Evolutionary conservation across 495 filamentous ascomycete species (phyloP).

Genomic region (Rhypophila decipiens): DNA sequence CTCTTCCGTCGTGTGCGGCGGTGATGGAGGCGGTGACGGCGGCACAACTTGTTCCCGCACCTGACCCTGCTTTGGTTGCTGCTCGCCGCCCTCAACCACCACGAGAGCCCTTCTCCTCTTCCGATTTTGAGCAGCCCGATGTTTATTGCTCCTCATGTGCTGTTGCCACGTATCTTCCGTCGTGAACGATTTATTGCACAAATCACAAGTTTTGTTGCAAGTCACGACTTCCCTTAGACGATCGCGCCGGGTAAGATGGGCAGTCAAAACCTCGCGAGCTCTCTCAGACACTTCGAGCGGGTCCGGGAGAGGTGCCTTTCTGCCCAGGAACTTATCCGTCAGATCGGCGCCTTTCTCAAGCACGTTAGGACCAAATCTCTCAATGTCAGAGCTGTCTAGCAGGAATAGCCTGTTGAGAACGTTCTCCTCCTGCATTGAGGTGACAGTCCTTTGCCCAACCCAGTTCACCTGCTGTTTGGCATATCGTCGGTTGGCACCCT

Average conservation of each 20-base stretch:
- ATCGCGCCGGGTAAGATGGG: slow-evolving; percentile 44
- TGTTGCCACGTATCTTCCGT: slow-evolving; percentile 68
- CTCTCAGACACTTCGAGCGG: slow-evolving; percentile 57
- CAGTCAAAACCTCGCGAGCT: slow-evolving; percentile 49
- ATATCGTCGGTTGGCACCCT: slow-evolving; percentile 79
- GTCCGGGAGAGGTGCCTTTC: slow-evolving; percentile 47
- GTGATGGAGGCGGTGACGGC: too few species aligned
- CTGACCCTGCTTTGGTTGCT: too few species aligned
- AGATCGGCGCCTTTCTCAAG: slow-evolving; percentile 56
- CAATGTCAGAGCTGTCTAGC: slow-evolving; percentile 63
- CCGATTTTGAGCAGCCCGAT: slow-evolving; percentile 30
- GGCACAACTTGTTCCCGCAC: too few species aligned
- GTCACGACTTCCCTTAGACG: slow-evolving; percentile 35
- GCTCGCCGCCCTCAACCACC: too few species aligned
- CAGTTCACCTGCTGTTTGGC: slow-evolving; percentile 75
- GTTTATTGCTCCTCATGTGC: slow-evolving; percentile 64
- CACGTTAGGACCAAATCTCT: slow-evolving; percentile 53
- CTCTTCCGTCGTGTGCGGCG: too few species aligned
- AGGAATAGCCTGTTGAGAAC: slow-evolving; percentile 57
- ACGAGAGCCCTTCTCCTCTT: slow-evolving; percentile 23
- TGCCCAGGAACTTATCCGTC: slow-evolving; percentile 52
- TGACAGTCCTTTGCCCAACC: slow-evolving; percentile 76
- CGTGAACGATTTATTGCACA: slow-evolving; percentile 62
- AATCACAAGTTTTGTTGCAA: slow-evolving; percentile 58
- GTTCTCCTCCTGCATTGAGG: slow-evolving; percentile 48